phyloP scores from a whole-genome alignment of 768 basidiomycete species.

The Amanita polypyramis region DNA sequence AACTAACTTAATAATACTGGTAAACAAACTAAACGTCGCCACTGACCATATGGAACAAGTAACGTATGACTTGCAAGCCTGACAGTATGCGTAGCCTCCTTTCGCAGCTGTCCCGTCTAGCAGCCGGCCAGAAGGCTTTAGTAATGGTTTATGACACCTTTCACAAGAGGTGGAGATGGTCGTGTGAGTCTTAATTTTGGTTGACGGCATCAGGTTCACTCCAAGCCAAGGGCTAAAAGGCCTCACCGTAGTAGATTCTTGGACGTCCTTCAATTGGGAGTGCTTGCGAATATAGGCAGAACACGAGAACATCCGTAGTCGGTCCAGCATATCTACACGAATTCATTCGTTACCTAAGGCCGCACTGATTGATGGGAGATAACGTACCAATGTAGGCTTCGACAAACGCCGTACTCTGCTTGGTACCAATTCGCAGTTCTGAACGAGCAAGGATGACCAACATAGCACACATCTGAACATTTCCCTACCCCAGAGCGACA shows the following conservation, averaged over 20 bases:
- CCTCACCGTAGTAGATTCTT: constrained; percentile 41
- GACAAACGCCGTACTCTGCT: constrained; percentile 41
- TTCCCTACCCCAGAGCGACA: constrained; percentile 36
- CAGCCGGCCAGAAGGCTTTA: constrained; percentile 27
- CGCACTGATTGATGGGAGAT: neutral
- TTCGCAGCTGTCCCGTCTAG: constrained; percentile 16
- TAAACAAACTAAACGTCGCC: neutral
- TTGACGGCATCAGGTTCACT: neutral
- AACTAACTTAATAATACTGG: constrained; percentile 4
- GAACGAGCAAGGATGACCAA: constrained; percentile 48
- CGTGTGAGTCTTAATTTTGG: constrained; percentile 40
- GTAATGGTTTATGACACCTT: constrained; percentile 55
- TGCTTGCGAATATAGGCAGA: constrained; percentile 74
- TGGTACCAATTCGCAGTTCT: constrained; percentile 41
- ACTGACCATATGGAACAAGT: constrained; percentile 69
- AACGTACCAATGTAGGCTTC: constrained; percentile 68
- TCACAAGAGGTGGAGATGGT: constrained; percentile 62
- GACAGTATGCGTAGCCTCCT: constrained; percentile 47
- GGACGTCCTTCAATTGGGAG: constrained; percentile 38
- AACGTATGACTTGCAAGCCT: constrained; percentile 36
- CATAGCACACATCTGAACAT: constrained; percentile 75
- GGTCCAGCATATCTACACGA: constrained; percentile 46
- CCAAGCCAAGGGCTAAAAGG: constrained; percentile 8
- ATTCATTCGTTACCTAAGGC: neutral
- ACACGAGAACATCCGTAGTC: constrained; percentile 49